Percentiles rank a stretch among this genome's conserved stretches.
Evolutionary conservation across 208 protist genomes (phyloP).

Genomic region (Tetramitus jugosus): DNA sequence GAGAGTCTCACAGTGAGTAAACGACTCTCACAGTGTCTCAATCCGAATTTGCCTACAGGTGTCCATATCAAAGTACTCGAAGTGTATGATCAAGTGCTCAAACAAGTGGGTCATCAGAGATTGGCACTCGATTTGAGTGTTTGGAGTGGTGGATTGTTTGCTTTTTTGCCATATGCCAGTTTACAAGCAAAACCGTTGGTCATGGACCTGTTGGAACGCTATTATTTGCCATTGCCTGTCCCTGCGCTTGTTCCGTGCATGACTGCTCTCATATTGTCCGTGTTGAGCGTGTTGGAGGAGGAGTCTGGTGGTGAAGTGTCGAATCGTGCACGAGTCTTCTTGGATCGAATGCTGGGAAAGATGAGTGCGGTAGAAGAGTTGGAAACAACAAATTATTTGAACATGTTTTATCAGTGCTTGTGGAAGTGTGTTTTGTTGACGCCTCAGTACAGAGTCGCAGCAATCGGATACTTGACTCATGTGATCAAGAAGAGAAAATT

Average conservation of each 20-base stretch:
- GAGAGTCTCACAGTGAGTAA: conserved; percentile 43
- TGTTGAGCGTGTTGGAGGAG: conserved; percentile 47
- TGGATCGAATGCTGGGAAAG: too few species aligned
- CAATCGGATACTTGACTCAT: too few species aligned
- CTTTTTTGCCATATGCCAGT: conserved; percentile 42
- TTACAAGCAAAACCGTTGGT: conserved; percentile 42
- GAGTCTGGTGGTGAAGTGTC: conserved; percentile 35
- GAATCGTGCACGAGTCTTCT: too few species aligned
- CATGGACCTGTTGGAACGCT: conserved; percentile 31
- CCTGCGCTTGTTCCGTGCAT: conserved; percentile 35
- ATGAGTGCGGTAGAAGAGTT: too few species aligned
- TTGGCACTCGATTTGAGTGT: conserved; percentile 42
- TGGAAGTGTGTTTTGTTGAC: neutral
- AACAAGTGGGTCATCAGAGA: conserved; percentile 32
- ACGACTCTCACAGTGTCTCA: conserved; percentile 48
- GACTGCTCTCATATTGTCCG: conserved; percentile 35
- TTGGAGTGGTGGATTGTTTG: conserved; percentile 45
- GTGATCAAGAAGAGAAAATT: too few species aligned
- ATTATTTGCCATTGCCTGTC: conserved; percentile 43
- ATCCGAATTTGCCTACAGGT: conserved; percentile 43
- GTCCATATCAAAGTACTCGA: conserved; percentile 49
- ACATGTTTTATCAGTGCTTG: too few species aligned
- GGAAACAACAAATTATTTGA: too few species aligned
- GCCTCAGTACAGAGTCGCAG: neutral
- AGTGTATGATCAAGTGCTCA: conserved; percentile 45